Conservation (phyloP, 2,329 filamentous ascomycete genomes). For the Gnomoniopsis sp. region DNA sequence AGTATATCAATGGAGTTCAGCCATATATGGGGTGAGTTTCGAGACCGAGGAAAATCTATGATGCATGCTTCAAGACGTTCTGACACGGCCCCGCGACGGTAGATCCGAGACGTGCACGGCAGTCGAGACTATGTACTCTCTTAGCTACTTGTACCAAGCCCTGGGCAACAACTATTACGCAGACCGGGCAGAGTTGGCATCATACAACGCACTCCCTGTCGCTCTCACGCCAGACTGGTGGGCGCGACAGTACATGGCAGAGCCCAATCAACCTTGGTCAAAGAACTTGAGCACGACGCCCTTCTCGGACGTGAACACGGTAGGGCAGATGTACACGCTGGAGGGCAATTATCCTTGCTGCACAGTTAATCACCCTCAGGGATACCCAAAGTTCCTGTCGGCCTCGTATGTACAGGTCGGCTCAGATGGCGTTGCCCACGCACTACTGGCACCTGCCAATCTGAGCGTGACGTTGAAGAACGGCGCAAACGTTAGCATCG, state of each 20-base stretch:
- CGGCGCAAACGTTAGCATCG: conserved; percentile 34
- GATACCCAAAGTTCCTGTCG: conserved; percentile 13
- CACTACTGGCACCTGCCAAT: conserved; percentile 43
- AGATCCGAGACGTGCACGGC: conserved; percentile 12
- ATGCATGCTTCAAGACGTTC: not conserved
- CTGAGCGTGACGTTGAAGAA: conserved; percentile 36
- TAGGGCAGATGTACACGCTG: conserved; percentile 14
- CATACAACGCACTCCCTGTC: conserved; percentile 11
- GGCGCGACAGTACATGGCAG: conserved; percentile 9
- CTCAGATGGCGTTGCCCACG: conserved; percentile 30
- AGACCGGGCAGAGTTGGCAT: conserved; percentile 9
- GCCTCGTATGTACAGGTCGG: conserved; percentile 3
- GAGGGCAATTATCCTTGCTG: conserved; percentile 15
- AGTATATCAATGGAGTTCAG: conserved; percentile 6
- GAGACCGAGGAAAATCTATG: not conserved
- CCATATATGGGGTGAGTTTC: conserved; percentile 11
- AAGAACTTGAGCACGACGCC: conserved; percentile 9
- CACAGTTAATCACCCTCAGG: conserved; percentile 13
- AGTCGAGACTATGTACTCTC: conserved; percentile 14
- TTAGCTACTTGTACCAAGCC: conserved; percentile 13
- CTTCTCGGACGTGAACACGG: conserved; percentile 13
- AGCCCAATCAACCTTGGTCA: conserved; percentile 11
- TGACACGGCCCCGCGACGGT: not conserved
- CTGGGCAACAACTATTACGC: conserved; percentile 6
- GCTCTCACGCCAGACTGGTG: conserved; percentile 7